These are phyloP conservation scores for Talaromyces funiculosus DNA, from an alignment of 2,329 filamentous ascomycete genomes.

Conservation along the genomic window DNA sequence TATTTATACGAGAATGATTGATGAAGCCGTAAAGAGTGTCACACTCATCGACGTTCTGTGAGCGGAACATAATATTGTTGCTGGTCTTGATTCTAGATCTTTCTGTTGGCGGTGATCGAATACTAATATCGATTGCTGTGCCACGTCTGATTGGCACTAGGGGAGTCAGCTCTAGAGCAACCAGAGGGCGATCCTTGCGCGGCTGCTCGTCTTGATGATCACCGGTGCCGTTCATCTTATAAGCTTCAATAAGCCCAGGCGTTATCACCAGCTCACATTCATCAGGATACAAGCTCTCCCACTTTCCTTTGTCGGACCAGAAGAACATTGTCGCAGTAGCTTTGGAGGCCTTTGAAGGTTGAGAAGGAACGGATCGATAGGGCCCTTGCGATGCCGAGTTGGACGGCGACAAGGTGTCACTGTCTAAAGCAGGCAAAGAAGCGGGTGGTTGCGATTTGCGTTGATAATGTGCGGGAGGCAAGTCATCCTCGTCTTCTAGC, in stretches of 20 bases:
- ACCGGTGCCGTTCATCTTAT: constrained; percentile 47
- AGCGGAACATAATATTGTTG: constrained; percentile 87
- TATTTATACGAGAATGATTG: constrained; percentile 83
- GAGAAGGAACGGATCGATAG: constrained; percentile 50
- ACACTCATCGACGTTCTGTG: constrained; percentile 69
- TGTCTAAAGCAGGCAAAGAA: constrained; percentile 37
- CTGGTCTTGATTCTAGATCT: constrained; percentile 64
- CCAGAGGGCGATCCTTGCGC: constrained; percentile 43
- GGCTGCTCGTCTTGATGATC: constrained; percentile 16
- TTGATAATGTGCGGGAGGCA: constrained; percentile 25
- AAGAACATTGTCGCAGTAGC: constrained; percentile 56
- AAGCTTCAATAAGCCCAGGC: constrained; percentile 61
- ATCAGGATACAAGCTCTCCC: constrained; percentile 56
- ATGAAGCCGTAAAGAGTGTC: constrained; percentile 77
- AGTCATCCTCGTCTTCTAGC: constrained; percentile 40
- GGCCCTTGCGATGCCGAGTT: constrained; percentile 75
- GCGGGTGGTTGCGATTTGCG: constrained; percentile 37
- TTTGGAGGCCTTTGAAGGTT: constrained; percentile 47
- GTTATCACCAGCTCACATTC: constrained; percentile 60
- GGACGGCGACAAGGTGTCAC: constrained; percentile 67
- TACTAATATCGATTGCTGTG: constrained; percentile 87
- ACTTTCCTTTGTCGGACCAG: constrained; percentile 59
- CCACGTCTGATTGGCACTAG: constrained; percentile 84
- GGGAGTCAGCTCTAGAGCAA: constrained; percentile 81
- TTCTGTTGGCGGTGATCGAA: constrained; percentile 74